Base-by-base conservation (phyloP, 331 rosid genomes). In the Pyracantha coccinea region DNA sequence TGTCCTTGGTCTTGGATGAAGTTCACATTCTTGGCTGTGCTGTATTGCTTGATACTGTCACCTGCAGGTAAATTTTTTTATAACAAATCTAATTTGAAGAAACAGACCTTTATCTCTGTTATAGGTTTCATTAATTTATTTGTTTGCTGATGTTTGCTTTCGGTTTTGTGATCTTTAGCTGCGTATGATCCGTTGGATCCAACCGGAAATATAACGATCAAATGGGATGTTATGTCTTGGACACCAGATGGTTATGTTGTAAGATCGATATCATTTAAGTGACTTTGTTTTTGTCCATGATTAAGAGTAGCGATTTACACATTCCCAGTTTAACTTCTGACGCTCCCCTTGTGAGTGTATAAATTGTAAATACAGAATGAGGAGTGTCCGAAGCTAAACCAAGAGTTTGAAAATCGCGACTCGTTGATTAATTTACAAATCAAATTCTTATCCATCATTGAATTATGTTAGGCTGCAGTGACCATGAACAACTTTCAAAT, bases 201-300 rank as follows among this genome's bases (percentile, higher is more conserved):
- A 47, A 79, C 85, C 12, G 97, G 97, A 65, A 91, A 89, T 32
- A 86, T 91, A 67, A 88, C 93, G 21, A 87, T 91, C 77, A 91
- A 87, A 86, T 89, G 97, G 97, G 97, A 91, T 86, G 77, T 89
- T 35, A 79, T 91, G 94, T 87, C 88, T 5, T 91, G 97, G 97
- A 91, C 96, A 66, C 6, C 88, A 75, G 93, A 91, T 84, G 96
- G 96, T 71, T 91, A 91, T 80, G 77, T 89, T 85, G 94, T 87
- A 79, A 85, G 83, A 15, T 38, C 44, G 0, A 0, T 32, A 50
- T 66, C 45, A 24, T 8, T 20, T 63, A 71, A 11, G 58, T 21
- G 17, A 20, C 63, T 10, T 58, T 53, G n/a, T 20, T 31, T 64
- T 14, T 47, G 16, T 47, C 47, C 23, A 12, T 41, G 47, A 41